Conservation (phyloP, 2,329 filamentous ascomycete genomes). For the Incumbomyces lentus region DNA sequence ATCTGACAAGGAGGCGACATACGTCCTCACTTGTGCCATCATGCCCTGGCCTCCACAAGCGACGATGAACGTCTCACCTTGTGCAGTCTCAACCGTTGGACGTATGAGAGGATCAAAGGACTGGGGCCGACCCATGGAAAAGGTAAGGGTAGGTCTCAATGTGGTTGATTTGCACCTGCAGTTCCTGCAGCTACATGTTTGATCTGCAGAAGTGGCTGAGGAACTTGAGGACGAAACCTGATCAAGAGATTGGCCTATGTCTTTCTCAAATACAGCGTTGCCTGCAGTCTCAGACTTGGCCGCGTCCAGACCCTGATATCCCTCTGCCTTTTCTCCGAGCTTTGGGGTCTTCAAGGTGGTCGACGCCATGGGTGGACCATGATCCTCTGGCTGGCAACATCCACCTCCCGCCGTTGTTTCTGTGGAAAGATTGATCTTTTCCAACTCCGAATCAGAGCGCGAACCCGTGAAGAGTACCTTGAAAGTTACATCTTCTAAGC, state of each 20-base stretch:
- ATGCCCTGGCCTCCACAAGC: constrained; percentile 51
- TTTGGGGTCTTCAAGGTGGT: background rate
- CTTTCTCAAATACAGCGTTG: background rate
- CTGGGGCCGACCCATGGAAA: background rate
- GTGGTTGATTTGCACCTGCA: constrained; percentile 7
- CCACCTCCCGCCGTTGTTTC: background rate
- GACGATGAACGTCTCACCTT: constrained; percentile 53
- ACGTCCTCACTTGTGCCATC: constrained; percentile 44
- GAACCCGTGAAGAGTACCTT: constrained; percentile 45
- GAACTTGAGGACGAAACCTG: constrained; percentile 10
- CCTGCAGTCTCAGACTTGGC: background rate
- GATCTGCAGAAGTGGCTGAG: background rate
- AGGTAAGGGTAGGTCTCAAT: constrained; percentile 13
- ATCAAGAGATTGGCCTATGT: background rate
- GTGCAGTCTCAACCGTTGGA: constrained; percentile 46
- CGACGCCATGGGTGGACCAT: background rate
- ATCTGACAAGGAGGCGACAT: constrained; percentile 48
- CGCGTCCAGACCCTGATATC: too few relatives aligned
- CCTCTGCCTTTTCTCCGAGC: background rate
- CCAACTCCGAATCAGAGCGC: background rate
- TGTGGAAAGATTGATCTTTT: background rate
- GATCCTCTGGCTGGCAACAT: background rate
- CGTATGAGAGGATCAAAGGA: constrained; percentile 34
- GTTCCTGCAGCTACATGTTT: background rate
- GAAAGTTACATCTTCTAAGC: constrained; percentile 22